These are phyloP conservation scores for Mrakia blollopis DNA, from an alignment of 768 basidiomycete species.

Conservation along the genomic window DNA sequence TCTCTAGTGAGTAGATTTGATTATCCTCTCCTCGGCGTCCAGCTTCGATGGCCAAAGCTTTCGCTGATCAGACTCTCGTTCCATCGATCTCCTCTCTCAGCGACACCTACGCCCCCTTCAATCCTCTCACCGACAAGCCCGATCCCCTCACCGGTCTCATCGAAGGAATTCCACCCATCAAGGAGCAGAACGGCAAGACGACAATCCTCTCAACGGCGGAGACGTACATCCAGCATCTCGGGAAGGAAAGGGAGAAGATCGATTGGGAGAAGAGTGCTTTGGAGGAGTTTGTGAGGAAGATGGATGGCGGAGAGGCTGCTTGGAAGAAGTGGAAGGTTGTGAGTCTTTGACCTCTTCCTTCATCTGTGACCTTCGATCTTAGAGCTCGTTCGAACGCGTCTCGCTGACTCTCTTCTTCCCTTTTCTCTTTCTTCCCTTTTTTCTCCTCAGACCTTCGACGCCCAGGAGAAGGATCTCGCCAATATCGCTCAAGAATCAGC, in stretches of 20 bases:
- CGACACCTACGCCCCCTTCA: conserved; percentile 1
- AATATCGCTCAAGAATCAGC: no score
- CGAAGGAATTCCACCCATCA: background rate
- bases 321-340: background rate
- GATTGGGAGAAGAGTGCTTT: background rate
- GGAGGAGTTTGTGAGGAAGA: conserved; percentile 5
- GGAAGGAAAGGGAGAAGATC: background rate
- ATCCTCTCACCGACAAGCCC: background rate
- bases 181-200: background rate
- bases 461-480: no score
- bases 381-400: no score
- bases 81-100: background rate
- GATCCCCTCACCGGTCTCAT: background rate
- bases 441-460: no score
- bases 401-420: no score
- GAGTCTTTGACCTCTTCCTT: background rate
- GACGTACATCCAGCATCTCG: background rate
- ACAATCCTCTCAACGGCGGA: background rate
- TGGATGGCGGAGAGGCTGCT: conserved; percentile 1
- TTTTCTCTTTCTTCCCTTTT: no score
- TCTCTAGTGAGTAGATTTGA: background rate
- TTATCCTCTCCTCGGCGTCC: background rate
- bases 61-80: background rate
- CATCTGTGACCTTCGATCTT: background rate
- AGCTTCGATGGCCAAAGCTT: background rate